Base-by-base conservation (phyloP, 2,329 filamentous ascomycete species). In the Domatiomyces globalis region DNA sequence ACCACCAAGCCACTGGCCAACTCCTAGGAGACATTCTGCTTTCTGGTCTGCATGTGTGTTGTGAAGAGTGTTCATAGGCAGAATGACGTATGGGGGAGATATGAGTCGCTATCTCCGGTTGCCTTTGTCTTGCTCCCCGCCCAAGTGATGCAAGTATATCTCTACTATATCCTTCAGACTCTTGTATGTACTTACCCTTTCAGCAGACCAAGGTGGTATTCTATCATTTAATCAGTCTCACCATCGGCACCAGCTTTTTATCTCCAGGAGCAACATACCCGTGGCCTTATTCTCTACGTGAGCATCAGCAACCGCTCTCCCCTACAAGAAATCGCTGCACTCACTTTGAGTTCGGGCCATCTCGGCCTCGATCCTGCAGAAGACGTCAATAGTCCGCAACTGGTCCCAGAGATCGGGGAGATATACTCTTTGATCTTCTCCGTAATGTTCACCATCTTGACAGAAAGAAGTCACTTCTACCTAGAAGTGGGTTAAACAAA, bases 341-440 rank as follows among this genome's bases (percentile, higher is more conserved):
- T 75, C 80, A 95, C 90, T 98, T 75, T 98, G 92, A 64, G 92
- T 98, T 81, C 80, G 90, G 69, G 80, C 83, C 92, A 98, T 98
- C 84, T 98, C 92, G 73, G 95, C 89, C 79, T 98, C 92, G 65
- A 98, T 98, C 82, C 90, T 95, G 61, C 43, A 49, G 47, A 43
- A 49, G 46, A 18, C 10, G 33, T 39, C 33, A 39, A 15, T 10
- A 10, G 2, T 39, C 33, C 5, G 29, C 27, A 44, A 22, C 17
- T n/a, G 7, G n/a, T 6, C n/a, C 5, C n/a, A 42, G 17, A 20
- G 25, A 18, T 29, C 17, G 18, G 33, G 12, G 33, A 39, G 33
- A 67, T 83, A 65, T 71, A 95, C 90, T 96, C 92, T 78, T 98
- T 98, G 75, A 98, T 98, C 79, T 95, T 96, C 51, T 98, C 94